Evolutionary conservation across 2,329 filamentous ascomycete genomes (phyloP).

Genomic region (Ciborinia camelliae): DNA sequence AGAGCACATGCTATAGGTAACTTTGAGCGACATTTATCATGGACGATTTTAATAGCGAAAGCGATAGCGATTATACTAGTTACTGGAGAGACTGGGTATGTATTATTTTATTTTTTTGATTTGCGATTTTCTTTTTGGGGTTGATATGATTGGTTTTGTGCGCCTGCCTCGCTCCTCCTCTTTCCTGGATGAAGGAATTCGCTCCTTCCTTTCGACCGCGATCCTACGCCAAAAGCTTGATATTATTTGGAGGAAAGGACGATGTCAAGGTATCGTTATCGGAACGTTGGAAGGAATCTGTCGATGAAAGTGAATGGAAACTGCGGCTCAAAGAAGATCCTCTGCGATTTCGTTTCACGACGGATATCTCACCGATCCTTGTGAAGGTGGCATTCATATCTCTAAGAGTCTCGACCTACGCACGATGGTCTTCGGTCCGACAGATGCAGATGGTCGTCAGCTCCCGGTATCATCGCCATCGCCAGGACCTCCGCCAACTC

Average conservation of each 20-base stretch:
- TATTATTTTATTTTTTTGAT: slow-evolving; percentile 22
- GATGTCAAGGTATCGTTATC: background rate
- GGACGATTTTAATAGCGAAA: slow-evolving; percentile 98
- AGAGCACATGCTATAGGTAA: slow-evolving; percentile 32
- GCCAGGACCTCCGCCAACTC: background rate
- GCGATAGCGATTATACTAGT: slow-evolving; percentile 97
- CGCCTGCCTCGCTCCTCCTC: slow-evolving; percentile 3
- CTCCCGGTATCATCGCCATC: background rate
- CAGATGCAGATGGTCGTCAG: background rate
- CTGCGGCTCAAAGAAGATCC: background rate
- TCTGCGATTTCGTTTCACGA: background rate
- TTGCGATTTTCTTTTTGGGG: slow-evolving; percentile 12
- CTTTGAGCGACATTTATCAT: slow-evolving; percentile 48
- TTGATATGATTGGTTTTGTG: background rate
- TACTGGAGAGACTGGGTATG: slow-evolving; percentile 99
- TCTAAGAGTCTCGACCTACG: background rate
- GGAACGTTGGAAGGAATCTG: background rate
- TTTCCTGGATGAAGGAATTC: background rate
- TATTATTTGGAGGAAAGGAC: background rate
- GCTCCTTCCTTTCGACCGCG: background rate
- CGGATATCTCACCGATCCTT: background rate
- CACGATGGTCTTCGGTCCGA: background rate
- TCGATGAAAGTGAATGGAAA: background rate
- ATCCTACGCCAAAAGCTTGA: background rate
- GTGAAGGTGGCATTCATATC: too few species aligned